These are phyloP conservation scores for Pseudoperonospora humuli DNA, from an alignment of 352 stramenopile genomes.

Conservation along the genomic window DNA sequence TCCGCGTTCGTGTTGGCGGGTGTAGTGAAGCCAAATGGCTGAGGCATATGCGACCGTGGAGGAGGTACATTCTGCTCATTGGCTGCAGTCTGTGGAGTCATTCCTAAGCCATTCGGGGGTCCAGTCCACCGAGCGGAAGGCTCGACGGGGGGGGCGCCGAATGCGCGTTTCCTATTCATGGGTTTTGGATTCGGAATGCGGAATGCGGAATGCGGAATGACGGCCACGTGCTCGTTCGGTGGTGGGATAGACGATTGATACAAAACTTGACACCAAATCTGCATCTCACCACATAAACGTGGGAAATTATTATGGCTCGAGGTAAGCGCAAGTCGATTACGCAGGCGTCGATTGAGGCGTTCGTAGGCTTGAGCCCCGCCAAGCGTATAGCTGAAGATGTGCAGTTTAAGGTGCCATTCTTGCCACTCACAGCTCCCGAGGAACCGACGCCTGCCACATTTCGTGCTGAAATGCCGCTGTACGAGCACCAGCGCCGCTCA, in stretches of 20 bases:
- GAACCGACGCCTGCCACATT: conserved; percentile 55
- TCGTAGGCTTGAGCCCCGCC: conserved; percentile 28
- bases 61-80: conserved; percentile 7
- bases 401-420: conserved; percentile 78
- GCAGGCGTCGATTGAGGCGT: conserved; percentile 51
- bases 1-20: conserved; percentile 14
- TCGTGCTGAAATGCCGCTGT: conserved; percentile 41
- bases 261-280: not conserved
- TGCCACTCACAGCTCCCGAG: conserved; percentile 62
- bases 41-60: conserved; percentile 6
- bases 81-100: not conserved
- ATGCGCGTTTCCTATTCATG: conserved; percentile 26
- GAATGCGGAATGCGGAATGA: not conserved
- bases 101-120: not conserved
- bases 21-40: conserved; percentile 12
- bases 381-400: conserved; percentile 44
- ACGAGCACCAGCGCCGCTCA: conserved; percentile 74
- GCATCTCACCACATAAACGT: not conserved
- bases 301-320: conserved; percentile 7
- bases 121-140: conserved; percentile 5
- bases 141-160: conserved; percentile 11
- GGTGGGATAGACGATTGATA: not conserved
- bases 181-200: conserved; percentile 6
- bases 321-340: conserved; percentile 20
- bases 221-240: conserved; percentile 18